Percentiles rank a stretch among this genome's conserved stretches.
phyloP scores from a whole-genome alignment of 495 filamentous ascomycete species.

The Penicillium verhagenii region DNA sequence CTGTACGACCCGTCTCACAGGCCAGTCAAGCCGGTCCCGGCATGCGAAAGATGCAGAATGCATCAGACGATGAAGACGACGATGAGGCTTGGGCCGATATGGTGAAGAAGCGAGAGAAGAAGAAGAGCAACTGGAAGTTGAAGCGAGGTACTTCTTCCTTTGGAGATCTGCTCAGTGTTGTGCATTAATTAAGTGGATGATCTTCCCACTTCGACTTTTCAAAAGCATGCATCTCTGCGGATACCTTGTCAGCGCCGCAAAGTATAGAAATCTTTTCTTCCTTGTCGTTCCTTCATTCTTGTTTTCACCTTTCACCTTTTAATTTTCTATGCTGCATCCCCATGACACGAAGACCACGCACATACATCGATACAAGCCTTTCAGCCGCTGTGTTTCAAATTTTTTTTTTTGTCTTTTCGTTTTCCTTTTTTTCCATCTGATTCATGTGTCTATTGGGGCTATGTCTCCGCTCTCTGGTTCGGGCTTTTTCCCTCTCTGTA shows the following conservation, averaged over 20 bases:
- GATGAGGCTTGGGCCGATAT: slow-evolving; percentile 86
- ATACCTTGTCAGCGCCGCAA: background rate
- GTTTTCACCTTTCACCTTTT: background rate
- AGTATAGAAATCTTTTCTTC: slow-evolving; percentile 15
- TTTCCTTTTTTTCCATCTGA: background rate
- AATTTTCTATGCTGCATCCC: slow-evolving; percentile 3
- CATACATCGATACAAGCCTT: slow-evolving; percentile 16
- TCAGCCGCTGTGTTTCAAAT: background rate
- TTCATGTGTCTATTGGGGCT: background rate
- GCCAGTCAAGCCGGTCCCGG: slow-evolving; percentile 25
- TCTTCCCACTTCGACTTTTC: background rate
- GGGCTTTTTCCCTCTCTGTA: background rate
- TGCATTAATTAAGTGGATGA: slow-evolving; percentile 38
- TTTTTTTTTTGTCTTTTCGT: too few species aligned
- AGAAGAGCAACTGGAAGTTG: slow-evolving; percentile 68
- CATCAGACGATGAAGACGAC: slow-evolving; percentile 66
- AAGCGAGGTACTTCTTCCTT: slow-evolving; percentile 55
- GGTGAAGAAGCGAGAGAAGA: slow-evolving; percentile 80
- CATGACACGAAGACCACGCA: slow-evolving; percentile 24
- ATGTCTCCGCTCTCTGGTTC: slow-evolving; percentile 1
- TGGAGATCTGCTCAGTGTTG: slow-evolving; percentile 43
- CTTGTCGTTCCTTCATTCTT: background rate
- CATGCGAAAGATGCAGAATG: slow-evolving; percentile 26
- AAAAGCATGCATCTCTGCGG: slow-evolving; percentile 2
- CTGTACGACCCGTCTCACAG: slow-evolving; percentile 35